phyloP scores from a whole-genome alignment of 352 stramenopile genomes.

The Phytophthora pinifolia region DNA sequence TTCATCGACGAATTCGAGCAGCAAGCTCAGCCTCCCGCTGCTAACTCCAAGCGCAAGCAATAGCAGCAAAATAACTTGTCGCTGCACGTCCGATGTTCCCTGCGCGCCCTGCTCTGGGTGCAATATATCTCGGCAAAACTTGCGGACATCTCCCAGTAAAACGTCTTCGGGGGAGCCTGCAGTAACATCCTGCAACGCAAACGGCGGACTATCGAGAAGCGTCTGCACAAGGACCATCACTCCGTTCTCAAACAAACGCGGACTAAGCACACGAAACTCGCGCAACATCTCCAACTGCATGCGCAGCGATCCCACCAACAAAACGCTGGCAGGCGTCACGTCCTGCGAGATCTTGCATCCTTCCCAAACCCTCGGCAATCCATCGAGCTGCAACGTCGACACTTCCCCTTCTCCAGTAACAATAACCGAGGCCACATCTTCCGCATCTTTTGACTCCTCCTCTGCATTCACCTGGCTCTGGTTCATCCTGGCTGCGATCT shows the following conservation, averaged over 20 bases:
- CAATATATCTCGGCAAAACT: conserved; percentile 52
- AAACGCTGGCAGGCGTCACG: conserved; percentile 38
- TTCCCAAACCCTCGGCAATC: not conserved
- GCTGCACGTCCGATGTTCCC: conserved; percentile 21
- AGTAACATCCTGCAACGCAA: conserved; percentile 36
- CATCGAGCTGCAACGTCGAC: not conserved
- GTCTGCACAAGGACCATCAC: conserved; percentile 53
- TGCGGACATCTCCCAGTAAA: conserved; percentile 43
- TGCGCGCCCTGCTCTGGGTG: conserved; percentile 7
- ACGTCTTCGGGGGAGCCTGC: conserved; percentile 32
- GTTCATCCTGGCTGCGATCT: conserved; percentile 27
- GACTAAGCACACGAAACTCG: conserved; percentile 43
- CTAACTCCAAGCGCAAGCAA: conserved; percentile 57
- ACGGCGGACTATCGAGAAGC: conserved; percentile 57
- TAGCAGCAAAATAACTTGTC: conserved; percentile 42
- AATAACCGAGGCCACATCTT: not conserved
- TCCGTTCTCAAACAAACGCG: conserved; percentile 54
- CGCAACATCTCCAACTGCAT: conserved; percentile 73
- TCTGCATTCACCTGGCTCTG: not conserved
- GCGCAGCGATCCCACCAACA: conserved; percentile 53
- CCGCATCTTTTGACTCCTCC: not conserved
- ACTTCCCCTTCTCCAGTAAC: not conserved
- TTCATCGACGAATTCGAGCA: conserved; percentile 54
- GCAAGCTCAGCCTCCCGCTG: conserved; percentile 45
- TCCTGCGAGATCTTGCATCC: conserved; percentile 16